Base-by-base conservation (phyloP, 257 asterid genomes). In the Solanum megistacrolobum region DNA sequence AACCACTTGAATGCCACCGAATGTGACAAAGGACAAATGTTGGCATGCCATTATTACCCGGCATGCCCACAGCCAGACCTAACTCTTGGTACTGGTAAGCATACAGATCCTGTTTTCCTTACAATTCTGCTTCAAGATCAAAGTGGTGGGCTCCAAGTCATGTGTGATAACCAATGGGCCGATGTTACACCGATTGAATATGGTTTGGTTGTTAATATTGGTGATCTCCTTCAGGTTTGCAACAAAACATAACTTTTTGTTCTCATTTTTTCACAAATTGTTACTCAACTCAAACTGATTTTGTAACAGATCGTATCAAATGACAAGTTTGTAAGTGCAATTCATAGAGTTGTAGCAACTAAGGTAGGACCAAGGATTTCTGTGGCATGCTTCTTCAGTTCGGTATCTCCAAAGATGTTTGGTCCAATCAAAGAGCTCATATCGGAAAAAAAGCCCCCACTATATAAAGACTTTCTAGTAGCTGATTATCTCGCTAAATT, bases 61-160 rank as follows among this genome's bases (percentile, higher is more conserved):
- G 62, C 93, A 29, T 96, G 98, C 89, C 98, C 98, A 0, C 91
- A 93, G 75, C 96, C 98, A 6, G 96, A 94, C 73, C 91, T 91
- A n/a, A 92, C 98, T 6, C 10, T 94, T 76, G 98, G 98, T 69
- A 88, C 92, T 1, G 62, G 74, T 89, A 92, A 83, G 38, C 98
- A 96, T 91, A 92, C 98, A 3, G 98, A 96, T 85, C 92, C 95
- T 14, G 88, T 91, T 8, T 87, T 94, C 87, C 16, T 94, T 16
- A 94, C 98, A 2, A 32, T 96, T 90, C 93, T 96, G 48, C 87
- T 93, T 6, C 98, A 94, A 36, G 96, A 94, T 82, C 94, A 93
- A 13, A 89, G 87, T 2, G 96, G 95, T 3, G 98, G 97, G 88
- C 98, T 96, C 60, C 98, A 94, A 72, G 91, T 92, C 82, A 73